Evolutionary conservation across 1,284 basidiomycete genomes (phyloP).

Genomic region (Tylopilus microsporus): DNA sequence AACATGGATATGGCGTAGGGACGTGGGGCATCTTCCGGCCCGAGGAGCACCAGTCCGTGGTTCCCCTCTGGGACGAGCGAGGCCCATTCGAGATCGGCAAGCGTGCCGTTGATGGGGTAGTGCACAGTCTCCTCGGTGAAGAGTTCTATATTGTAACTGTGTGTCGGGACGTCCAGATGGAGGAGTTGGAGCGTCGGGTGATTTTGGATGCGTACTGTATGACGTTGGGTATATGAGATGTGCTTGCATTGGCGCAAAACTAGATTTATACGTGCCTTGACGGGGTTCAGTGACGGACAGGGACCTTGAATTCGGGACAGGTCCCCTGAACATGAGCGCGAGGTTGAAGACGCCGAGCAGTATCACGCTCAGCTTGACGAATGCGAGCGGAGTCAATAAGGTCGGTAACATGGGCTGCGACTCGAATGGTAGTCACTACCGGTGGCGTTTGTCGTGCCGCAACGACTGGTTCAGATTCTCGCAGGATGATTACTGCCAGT

Average conservation of each 20-base stretch:
- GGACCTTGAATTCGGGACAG: not conserved
- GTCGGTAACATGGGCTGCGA: not conserved
- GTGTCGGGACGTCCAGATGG: conserved; percentile 16
- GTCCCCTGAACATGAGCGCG: conserved; percentile 7
- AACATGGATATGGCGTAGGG: conserved; percentile 25
- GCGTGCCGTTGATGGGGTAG: conserved; percentile 23
- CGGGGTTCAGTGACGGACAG: conserved; percentile 10
- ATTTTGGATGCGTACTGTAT: conserved; percentile 15
- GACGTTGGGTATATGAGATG: not conserved
- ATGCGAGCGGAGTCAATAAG: conserved; percentile 7
- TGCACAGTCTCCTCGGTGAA: conserved; percentile 30
- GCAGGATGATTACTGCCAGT: no score
- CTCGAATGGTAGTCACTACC: not conserved
- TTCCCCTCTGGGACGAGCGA: conserved; percentile 30
- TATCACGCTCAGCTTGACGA: conserved; percentile 20
- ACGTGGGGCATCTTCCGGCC: conserved; percentile 5
- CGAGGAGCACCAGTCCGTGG: conserved; percentile 23
- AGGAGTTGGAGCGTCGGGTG: conserved; percentile 13
- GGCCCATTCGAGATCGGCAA: conserved; percentile 28
- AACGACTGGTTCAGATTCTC: no score
- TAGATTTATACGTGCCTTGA: conserved; percentile 11
- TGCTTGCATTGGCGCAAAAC: no score
- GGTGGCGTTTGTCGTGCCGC: no score
- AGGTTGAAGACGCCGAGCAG: conserved; percentile 21
- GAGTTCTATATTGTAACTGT: conserved; percentile 5